A percentile compares a stretch with the other conserved stretches of the same genome.
Evolutionary conservation across 176 grass and related monocot genomes (phyloP).

Genomic region (Oryza glaberrima): DNA sequence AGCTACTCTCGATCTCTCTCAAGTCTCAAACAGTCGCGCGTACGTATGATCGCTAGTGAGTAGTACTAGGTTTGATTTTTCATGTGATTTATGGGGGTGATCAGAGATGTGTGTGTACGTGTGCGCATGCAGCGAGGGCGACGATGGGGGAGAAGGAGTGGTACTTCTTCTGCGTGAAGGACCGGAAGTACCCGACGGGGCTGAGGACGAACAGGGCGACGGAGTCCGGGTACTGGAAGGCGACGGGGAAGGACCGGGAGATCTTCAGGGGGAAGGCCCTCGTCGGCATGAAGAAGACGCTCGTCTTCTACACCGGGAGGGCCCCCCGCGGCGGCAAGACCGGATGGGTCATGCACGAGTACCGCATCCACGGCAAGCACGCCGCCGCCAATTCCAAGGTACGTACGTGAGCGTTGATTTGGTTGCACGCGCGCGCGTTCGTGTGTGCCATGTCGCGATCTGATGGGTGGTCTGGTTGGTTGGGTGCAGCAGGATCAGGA

Average conservation of each 20-base stretch:
- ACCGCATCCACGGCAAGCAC: slow-evolving; percentile 67
- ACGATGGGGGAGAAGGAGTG: slow-evolving; percentile 65
- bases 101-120: not conserved
- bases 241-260: slow-evolving; percentile 67
- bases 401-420: not conserved
- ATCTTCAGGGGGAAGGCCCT: slow-evolving; percentile 55
- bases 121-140: slow-evolving; percentile 42
- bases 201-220: slow-evolving; percentile 65
- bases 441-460: slow-evolving; percentile 12
- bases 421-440: too few relatives aligned
- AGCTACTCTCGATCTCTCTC: too few relatives aligned
- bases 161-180: slow-evolving; percentile 72
- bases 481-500: slow-evolving; percentile 28
- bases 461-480: not conserved
- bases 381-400: slow-evolving; percentile 48
- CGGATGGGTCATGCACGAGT: slow-evolving; percentile 96
- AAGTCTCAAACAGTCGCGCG: too few relatives aligned
- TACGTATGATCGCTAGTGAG: too few relatives aligned
- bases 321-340: slow-evolving; percentile 83
- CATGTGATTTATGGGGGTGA: not conserved
- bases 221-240: slow-evolving; percentile 72
- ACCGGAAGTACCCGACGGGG: slow-evolving; percentile 72
- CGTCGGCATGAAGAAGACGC: slow-evolving; percentile 95
- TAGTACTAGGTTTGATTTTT: not conserved
- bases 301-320: slow-evolving; percentile 90